Base-by-base conservation (phyloP, 768 basidiomycete genomes). In the Lanmaoa pseudosensibilis region DNA sequence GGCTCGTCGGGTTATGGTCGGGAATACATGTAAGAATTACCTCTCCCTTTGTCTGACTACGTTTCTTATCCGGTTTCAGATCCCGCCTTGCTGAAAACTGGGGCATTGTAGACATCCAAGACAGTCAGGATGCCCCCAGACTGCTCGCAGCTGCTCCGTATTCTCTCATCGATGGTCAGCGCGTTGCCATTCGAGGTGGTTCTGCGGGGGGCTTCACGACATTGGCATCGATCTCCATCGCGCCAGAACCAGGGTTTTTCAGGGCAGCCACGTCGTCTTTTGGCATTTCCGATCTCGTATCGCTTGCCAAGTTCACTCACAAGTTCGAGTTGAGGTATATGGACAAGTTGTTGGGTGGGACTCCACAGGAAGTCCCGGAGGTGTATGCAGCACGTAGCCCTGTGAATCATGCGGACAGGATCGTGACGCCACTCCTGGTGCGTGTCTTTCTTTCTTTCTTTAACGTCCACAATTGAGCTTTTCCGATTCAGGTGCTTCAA, bases 1-100 rank as follows among this genome's bases (percentile, higher is more conserved):
- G 92, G 90, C 1, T 88, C 87, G 0, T 82, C 83, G 5, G 85
- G 89, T 0, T 90, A 86, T 63, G 91, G 91, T 0, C 79, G 87
- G 5, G 73, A 75, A 43, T 92, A 90, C 65, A 82, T 80, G 77
- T 77, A 54, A 52, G 76, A 21, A 1, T 23, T 25, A 4, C 13
- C 32, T 21, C 19, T 39, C 11, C 19, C 19, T 1, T 32, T 12
- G 23, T n/a, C 18, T 0, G 51, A 50, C n/a, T 2, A 1, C n/a
- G 7, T 45, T 46, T 56, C 40, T 41, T 4, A 64, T 32, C 13
- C n/a, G 18, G 25, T 32, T 45, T 75, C 74, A 70, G 69, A 49
- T 55, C 78, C 79, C 51, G 86, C 16, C 81, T 93, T 4, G 74
- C 75, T 38, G 79, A 77, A 6, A 73, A 82, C 13, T 94, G 92